These are phyloP conservation scores for Megacollybia marginata DNA, from an alignment of 768 basidiomycete species.

Conservation along the genomic window DNA sequence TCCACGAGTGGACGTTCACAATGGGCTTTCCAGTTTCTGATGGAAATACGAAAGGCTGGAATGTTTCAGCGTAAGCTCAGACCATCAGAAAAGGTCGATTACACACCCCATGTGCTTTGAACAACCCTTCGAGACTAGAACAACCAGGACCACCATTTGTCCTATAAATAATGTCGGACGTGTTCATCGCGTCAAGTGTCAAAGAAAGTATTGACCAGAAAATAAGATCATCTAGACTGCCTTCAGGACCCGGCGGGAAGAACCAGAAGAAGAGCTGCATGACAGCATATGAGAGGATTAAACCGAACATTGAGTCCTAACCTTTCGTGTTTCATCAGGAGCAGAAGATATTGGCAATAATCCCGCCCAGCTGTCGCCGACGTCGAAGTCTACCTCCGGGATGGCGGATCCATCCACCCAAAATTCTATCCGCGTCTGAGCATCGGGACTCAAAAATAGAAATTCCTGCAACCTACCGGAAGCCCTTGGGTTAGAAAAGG, in stretches of 20 bases:
- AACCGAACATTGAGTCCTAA: slow-evolving; percentile 16
- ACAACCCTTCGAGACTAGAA: no score
- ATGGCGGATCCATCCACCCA: no score
- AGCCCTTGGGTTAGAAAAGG: no score
- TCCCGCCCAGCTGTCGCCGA: slow-evolving; percentile 75
- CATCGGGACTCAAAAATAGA: neutral
- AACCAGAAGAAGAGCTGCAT: no score
- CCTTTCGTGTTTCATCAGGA: slow-evolving; percentile 61
- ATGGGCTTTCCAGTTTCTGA: neutral
- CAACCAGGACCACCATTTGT: no score
- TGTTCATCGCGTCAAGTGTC: no score
- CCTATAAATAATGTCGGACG: neutral
- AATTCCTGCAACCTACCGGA: slow-evolving; percentile 33
- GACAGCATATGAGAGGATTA: neutral
- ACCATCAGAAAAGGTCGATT: neutral
- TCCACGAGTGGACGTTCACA: neutral
- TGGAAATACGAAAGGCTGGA: neutral
- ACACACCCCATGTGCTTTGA: neutral
- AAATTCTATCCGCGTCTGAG: no score
- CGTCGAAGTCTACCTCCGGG: no score
- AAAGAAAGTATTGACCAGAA: slow-evolving; percentile 73
- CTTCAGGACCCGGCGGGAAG: slow-evolving; percentile 71
- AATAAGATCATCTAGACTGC: slow-evolving; percentile 63
- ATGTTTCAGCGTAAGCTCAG: neutral
- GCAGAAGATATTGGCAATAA: slow-evolving; percentile 60